Evolutionary conservation across 1,284 basidiomycete species (phyloP).

Genomic region (Xerocomus amazonicus): DNA sequence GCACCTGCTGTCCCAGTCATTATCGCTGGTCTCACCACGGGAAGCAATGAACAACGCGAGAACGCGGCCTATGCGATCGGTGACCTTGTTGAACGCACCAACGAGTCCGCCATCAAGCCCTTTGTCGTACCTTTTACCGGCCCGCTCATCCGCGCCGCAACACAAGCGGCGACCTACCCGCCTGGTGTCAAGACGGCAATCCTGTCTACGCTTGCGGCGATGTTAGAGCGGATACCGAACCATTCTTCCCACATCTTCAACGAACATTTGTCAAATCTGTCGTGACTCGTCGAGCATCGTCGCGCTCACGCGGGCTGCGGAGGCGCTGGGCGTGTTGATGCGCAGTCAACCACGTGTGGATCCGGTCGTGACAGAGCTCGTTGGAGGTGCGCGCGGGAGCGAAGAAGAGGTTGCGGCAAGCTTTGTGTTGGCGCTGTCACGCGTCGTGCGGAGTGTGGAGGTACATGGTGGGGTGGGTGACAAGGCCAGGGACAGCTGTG

Average conservation of each 20-base stretch:
- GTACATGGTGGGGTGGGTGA: constrained; percentile 66
- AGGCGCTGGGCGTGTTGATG: constrained; percentile 92
- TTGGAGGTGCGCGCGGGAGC: constrained; percentile 62
- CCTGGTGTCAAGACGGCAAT: constrained; percentile 91
- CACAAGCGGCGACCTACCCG: constrained; percentile 82
- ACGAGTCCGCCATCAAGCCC: constrained; percentile 88
- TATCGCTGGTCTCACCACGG: constrained; percentile 81
- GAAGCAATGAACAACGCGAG: constrained; percentile 83
- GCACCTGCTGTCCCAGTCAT: constrained; percentile 86
- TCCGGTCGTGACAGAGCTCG: constrained; percentile 85
- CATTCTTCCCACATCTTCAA: constrained; percentile 98
- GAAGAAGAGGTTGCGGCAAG: constrained; percentile 65
- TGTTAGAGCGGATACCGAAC: constrained; percentile 80
- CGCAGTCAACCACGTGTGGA: constrained; percentile 81
- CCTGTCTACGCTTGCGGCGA: constrained; percentile 74
- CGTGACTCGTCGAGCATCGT: constrained; percentile 74
- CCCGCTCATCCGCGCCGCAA: constrained; percentile 91
- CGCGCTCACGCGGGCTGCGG: constrained; percentile 80
- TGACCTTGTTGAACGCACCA: constrained; percentile 89
- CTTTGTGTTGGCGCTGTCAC: constrained; percentile 53
- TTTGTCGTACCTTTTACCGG: constrained; percentile 97
- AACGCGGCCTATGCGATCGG: constrained; percentile 94
- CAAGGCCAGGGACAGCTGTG: constrained; percentile 66
- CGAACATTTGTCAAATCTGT: constrained; percentile 96
- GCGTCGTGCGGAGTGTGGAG: constrained; percentile 71